These are phyloP conservation scores for Colletotrichum tamarilloi DNA, from an alignment of 2,329 filamentous ascomycete species.

Conservation along the genomic window DNA sequence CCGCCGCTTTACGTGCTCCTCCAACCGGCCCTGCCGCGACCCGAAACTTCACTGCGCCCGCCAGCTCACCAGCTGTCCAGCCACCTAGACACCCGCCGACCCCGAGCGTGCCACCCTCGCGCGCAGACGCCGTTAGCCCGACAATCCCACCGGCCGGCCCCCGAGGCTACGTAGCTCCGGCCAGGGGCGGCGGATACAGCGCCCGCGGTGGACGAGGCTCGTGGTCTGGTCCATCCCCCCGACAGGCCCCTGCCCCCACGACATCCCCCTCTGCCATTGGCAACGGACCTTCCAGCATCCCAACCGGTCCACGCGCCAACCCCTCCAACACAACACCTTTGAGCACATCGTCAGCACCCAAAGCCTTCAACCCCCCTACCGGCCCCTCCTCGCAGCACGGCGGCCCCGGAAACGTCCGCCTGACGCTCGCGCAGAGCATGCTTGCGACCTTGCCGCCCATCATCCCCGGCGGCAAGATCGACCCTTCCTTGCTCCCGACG, in stretches of 20 bases:
- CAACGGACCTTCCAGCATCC: slow-evolving; percentile 53
- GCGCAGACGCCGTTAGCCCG: slow-evolving; percentile 56
- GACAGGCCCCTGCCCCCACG: slow-evolving; percentile 45
- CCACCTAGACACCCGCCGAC: slow-evolving; percentile 48
- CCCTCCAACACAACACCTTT: slow-evolving; percentile 49
- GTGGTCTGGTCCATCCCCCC: slow-evolving; percentile 48
- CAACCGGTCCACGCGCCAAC: slow-evolving; percentile 59
- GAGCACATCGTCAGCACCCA: slow-evolving; percentile 50
- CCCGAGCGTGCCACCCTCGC: slow-evolving; percentile 43
- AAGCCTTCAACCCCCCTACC: slow-evolving; percentile 67
- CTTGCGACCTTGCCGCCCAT: slow-evolving; percentile 62
- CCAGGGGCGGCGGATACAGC: slow-evolving; percentile 55
- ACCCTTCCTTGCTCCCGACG: slow-evolving; percentile 55
- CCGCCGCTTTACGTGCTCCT: slow-evolving; percentile 63
- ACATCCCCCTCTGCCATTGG: slow-evolving; percentile 52
- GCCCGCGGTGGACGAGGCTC: slow-evolving; percentile 58
- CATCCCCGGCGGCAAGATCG: slow-evolving; percentile 66
- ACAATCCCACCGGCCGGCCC: slow-evolving; percentile 65
- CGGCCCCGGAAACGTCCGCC: slow-evolving; percentile 46
- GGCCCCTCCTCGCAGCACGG: slow-evolving; percentile 58
- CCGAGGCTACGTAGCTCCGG: slow-evolving; percentile 61
- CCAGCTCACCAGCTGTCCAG: slow-evolving; percentile 48
- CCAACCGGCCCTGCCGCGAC: slow-evolving; percentile 56
- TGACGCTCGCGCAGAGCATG: slow-evolving; percentile 63
- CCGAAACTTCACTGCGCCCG: slow-evolving; percentile 52